A percentile compares a stretch with the other conserved stretches of the same genome.
These are phyloP conservation scores for Epichloe gansuensis DNA, from an alignment of 2,329 filamentous ascomycete species.

Conservation along the genomic window DNA sequence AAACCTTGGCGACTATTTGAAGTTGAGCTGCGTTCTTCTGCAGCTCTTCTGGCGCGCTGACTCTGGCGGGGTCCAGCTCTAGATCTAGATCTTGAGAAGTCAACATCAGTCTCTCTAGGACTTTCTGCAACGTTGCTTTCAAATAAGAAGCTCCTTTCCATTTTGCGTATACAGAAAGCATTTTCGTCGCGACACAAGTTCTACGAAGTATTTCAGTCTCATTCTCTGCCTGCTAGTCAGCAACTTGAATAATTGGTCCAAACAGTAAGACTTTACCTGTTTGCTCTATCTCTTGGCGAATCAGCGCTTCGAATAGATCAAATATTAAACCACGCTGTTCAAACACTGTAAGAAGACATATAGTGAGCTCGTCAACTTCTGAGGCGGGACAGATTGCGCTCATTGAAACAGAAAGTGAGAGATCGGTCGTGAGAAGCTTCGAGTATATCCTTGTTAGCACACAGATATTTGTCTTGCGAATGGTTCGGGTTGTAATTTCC, in stretches of 20 bases:
- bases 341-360: constrained; percentile 57
- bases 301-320: constrained; percentile 51
- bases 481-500: background rate
- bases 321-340: constrained; percentile 53
- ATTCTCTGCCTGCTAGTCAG: constrained; percentile 35
- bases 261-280: constrained; percentile 32
- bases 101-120: constrained; percentile 52
- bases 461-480: background rate
- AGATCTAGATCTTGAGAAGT: constrained; percentile 57
- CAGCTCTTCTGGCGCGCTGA: constrained; percentile 47
- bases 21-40: constrained; percentile 55
- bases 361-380: constrained; percentile 57
- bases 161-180: constrained; percentile 58
- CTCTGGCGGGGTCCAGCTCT: constrained; percentile 53
- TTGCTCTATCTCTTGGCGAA: constrained; percentile 57
- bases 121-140: constrained; percentile 51
- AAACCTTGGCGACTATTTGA: constrained; percentile 55
- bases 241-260: background rate
- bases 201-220: constrained; percentile 56
- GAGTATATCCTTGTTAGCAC: background rate
- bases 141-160: constrained; percentile 58
- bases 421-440: constrained; percentile 49
- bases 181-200: constrained; percentile 60
- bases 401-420: constrained; percentile 50
- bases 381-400: constrained; percentile 53